These are phyloP conservation scores for Colletotrichum spinosum DNA, from an alignment of 2,329 filamentous ascomycete genomes.

Conservation along the genomic window DNA sequence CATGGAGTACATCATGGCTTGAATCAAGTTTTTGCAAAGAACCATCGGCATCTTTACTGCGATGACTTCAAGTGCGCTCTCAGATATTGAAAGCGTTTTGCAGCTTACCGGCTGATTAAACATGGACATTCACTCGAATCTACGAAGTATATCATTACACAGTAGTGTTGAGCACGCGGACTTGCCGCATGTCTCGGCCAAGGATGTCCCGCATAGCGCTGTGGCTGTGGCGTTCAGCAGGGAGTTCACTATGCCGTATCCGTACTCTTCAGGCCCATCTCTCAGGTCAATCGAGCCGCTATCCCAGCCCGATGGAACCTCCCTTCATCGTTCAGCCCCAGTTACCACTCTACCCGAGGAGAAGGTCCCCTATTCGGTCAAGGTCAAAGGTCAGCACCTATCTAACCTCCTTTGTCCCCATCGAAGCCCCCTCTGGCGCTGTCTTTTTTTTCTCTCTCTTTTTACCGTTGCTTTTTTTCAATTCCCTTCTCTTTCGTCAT, in stretches of 20 bases:
- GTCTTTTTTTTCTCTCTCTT: slow-evolving; percentile 8
- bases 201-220: slow-evolving; percentile 16
- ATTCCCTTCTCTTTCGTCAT: neutral
- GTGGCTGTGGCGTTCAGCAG: slow-evolving; percentile 33
- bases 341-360: slow-evolving; percentile 26
- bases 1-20: too few species aligned
- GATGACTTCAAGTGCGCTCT: too few species aligned
- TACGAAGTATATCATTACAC: slow-evolving; percentile 1
- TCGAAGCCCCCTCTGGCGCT: slow-evolving; percentile 16
- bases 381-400: slow-evolving; percentile 10
- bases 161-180: slow-evolving; percentile 3
- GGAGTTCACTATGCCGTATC: slow-evolving; percentile 2
- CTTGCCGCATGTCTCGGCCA: slow-evolving; percentile 26
- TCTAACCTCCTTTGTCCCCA: slow-evolving; percentile 34
- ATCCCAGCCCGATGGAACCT: slow-evolving; percentile 33
- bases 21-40: too few species aligned
- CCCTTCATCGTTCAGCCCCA: slow-evolving; percentile 29
- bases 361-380: slow-evolving; percentile 32
- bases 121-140: too few species aligned
- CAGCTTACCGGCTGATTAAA: too few species aligned
- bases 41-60: too few species aligned
- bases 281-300: slow-evolving; percentile 14
- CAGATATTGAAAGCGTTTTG: too few species aligned
- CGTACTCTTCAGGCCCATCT: slow-evolving; percentile 16
- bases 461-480: slow-evolving; percentile 14